Evolutionary conservation across 1,284 basidiomycete genomes (phyloP).

Genomic region (Leccinum pachyderme): DNA sequence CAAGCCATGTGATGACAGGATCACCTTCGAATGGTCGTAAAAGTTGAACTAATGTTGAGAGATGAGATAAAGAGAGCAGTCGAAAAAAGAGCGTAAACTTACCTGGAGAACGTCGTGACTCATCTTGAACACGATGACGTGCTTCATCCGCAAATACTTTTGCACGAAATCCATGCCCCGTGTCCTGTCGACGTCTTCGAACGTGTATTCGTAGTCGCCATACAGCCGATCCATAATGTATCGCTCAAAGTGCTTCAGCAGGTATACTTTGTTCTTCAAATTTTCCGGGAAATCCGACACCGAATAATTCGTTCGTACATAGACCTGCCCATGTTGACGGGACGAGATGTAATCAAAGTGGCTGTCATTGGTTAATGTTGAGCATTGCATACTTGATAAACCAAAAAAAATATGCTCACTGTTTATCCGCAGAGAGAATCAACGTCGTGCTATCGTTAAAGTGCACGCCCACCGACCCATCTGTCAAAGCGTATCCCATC

Average conservation of each 20-base stretch:
- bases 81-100: slow-evolving; percentile 18
- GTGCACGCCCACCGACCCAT: slow-evolving; percentile 92
- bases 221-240: slow-evolving; percentile 90
- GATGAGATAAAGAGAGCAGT: background rate
- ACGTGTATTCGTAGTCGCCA: slow-evolving; percentile 80
- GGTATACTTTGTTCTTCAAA: slow-evolving; percentile 83
- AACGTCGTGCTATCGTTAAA: slow-evolving; percentile 94
- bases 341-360: slow-evolving; percentile 84
- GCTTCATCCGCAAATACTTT: slow-evolving; percentile 94
- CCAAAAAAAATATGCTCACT: slow-evolving; percentile 51
- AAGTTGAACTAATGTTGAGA: slow-evolving; percentile 84
- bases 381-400: background rate
- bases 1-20: slow-evolving; percentile 79
- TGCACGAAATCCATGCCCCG: slow-evolving; percentile 93
- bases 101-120: slow-evolving; percentile 93
- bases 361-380: slow-evolving; percentile 38
- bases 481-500: slow-evolving; percentile 95
- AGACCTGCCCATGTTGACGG: slow-evolving; percentile 59
- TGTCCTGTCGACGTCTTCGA: slow-evolving; percentile 62
- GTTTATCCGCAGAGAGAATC: slow-evolving; percentile 80
- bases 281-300: slow-evolving; percentile 69
- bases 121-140: slow-evolving; percentile 95
- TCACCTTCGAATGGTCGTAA: slow-evolving; percentile 94
- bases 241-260: slow-evolving; percentile 88
- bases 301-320: slow-evolving; percentile 65